Percentiles rank a stretch among this genome's conserved stretches.
Conservation (phyloP, 2,329 filamentous ascomycete species). For the Rhynchosporium secalis region DNA sequence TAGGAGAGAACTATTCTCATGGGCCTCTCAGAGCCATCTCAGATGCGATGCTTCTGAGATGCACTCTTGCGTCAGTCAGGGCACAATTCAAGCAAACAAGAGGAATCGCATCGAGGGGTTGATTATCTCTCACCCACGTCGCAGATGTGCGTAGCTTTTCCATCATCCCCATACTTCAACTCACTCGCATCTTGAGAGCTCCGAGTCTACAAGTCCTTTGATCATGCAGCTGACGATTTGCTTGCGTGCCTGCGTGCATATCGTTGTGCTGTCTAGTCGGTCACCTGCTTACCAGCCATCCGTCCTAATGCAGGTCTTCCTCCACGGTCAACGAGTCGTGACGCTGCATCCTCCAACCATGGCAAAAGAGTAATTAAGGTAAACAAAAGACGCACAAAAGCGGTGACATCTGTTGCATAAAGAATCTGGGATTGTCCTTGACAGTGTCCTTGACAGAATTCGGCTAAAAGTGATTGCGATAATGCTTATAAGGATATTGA, state of each 20-base stretch:
- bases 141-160: not conserved
- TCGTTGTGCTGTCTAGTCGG: slow-evolving; percentile 8
- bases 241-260: not conserved
- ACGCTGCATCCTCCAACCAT: slow-evolving; percentile 8
- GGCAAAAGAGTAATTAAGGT: not conserved
- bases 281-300: not conserved
- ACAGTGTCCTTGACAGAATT: not conserved
- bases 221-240: slow-evolving; percentile 1
- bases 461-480: not conserved
- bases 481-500: not conserved
- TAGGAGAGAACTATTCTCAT: slow-evolving; percentile 2
- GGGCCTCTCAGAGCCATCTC: not conserved
- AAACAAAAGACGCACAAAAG: not conserved
- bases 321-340: slow-evolving; percentile 6
- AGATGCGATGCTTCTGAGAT: not conserved
- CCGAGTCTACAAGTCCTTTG: not conserved
- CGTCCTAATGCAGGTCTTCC: slow-evolving; percentile 8
- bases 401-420: slow-evolving; percentile 9
- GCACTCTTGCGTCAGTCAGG: not conserved
- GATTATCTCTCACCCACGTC: slow-evolving; percentile 3
- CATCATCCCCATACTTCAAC: not conserved
- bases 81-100: not conserved
- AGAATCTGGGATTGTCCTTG: not conserved
- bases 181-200: not conserved
- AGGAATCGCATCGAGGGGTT: not conserved